phyloP scores from a whole-genome alignment of 2,329 filamentous ascomycete genomes.

The Hortaea sp. region DNA sequence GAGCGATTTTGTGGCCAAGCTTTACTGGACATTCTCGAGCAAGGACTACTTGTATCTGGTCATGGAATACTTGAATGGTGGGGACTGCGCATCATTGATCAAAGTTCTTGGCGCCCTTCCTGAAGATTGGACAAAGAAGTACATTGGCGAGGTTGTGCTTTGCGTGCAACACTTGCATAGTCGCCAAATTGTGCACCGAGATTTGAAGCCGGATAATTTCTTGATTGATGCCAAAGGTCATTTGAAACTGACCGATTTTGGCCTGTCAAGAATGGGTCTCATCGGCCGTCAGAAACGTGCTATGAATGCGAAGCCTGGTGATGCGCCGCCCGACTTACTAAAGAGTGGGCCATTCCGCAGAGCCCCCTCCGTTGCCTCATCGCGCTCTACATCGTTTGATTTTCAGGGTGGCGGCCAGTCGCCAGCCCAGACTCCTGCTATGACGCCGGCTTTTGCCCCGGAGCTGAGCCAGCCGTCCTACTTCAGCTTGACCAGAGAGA shows the following conservation, averaged over 20 bases:
- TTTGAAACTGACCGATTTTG: conserved; percentile 94
- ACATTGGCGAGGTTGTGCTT: conserved; percentile 90
- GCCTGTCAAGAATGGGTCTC: conserved; percentile 90
- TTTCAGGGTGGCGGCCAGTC: conserved; percentile 65
- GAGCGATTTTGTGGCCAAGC: conserved; percentile 96
- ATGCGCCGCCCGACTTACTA: conserved; percentile 83
- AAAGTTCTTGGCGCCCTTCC: conserved; percentile 85
- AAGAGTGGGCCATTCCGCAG: conserved; percentile 87
- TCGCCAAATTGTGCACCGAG: conserved; percentile 89
- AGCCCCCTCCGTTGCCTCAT: conserved; percentile 76
- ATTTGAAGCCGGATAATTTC: conserved; percentile 93
- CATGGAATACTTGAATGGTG: conserved; percentile 98
- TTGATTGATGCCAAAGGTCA: conserved; percentile 96
- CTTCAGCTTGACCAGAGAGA: conserved; percentile 64
- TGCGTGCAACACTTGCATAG: conserved; percentile 93
- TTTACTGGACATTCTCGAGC: conserved; percentile 99
- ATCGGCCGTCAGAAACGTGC: conserved; percentile 94
- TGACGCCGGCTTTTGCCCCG: conserved; percentile 64
- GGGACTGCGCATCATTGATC: conserved; percentile 91
- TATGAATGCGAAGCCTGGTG: conserved; percentile 63
- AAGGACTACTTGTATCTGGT: conserved; percentile 98
- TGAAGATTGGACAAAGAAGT: conserved; percentile 98
- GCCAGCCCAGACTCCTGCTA: conserved; percentile 72
- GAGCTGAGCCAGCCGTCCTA: conserved; percentile 81
- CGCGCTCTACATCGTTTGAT: conserved; percentile 87